A percentile compares a stretch with the other conserved stretches of the same genome.
phyloP scores from a whole-genome alignment of 2,329 filamentous ascomycete species.

The Hymenoscyphus infarciens region DNA sequence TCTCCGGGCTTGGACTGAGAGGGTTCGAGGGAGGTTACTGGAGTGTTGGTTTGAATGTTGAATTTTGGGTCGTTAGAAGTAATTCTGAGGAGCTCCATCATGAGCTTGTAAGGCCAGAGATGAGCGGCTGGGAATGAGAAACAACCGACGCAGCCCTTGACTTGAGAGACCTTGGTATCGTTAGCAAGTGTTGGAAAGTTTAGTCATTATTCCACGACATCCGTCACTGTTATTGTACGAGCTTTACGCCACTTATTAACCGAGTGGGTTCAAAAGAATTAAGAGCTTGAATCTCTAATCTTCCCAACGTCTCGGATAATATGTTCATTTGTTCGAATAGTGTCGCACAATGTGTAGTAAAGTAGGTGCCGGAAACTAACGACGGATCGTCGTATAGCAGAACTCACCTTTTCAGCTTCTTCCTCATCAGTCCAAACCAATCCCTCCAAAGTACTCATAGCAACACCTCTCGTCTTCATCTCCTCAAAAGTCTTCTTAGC shows the following conservation, averaged over 20 bases:
- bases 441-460: conserved; percentile 16
- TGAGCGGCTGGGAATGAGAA: conserved; percentile 17
- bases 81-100: conserved; percentile 50
- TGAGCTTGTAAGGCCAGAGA: conserved; percentile 60
- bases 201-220: conserved; percentile 8
- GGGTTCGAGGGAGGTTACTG: conserved; percentile 34
- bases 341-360: background rate
- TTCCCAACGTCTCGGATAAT: conserved; percentile 24
- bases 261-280: too few relatives aligned
- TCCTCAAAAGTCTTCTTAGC: conserved; percentile 15
- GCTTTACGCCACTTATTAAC: background rate
- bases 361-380: background rate
- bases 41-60: conserved; percentile 52
- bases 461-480: conserved; percentile 11
- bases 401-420: conserved; percentile 18
- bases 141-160: conserved; percentile 19
- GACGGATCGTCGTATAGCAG: conserved; percentile 1
- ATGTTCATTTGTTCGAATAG: conserved; percentile 13
- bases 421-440: conserved; percentile 15
- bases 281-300: background rate
- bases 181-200: background rate
- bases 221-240: background rate
- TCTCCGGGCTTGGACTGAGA: conserved; percentile 21
- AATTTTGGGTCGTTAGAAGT: conserved; percentile 38
- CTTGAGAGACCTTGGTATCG: conserved; percentile 18